Evolutionary conservation across 75 land plant genomes (phyloP), one percentile per base, ranked within the genome.

Genomic region (Cunninghamia lanceolata): DNA sequence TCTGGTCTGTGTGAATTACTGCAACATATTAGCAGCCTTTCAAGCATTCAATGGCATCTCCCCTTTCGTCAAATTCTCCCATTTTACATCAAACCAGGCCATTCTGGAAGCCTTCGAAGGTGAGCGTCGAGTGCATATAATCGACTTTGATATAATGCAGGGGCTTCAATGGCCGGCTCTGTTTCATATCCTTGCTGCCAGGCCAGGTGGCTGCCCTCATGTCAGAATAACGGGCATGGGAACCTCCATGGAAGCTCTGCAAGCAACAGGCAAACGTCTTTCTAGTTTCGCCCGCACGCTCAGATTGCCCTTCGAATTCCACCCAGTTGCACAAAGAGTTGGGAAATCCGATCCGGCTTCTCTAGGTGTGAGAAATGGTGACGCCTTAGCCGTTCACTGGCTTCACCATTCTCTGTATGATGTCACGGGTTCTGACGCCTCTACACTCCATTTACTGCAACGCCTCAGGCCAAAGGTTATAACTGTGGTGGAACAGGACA

Each of bases 81-180:
- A 94, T 87, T 94, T 94, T 88, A 93, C 96, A 9, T 93, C 96
- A 9, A 94, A 94, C 88, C 96, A 94, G 73, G 93, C 96, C 83
- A 94, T 94, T 45, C 81, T 91, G 15, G 96, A 93, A 21, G 94
- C 96, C 14, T 89, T 91, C 43, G 90, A 89, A 17, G 86, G 90
- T 2, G 85, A 82, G 43, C 70, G 82, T 16, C 74, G 87, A n/a
- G 91, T 94, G 71, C 96, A 94, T 75, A 91, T 94, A 47, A 88
- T 94, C 46, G 96, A 94, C 83, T 89, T 90, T 42, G 96, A 94
- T 80, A 89, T 94, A 83, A 94, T 94, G 94, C 94, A 94, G 54
- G 96, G 96, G 46, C 63, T 93, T 17, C 96, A 94, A 83, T 94
- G 96, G 96, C 94, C 94, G 14, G 92, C 93, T 1, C 82, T 94